phyloP scores from a whole-genome alignment of 441 rosid species.

The Gossypium laxum region DNA sequence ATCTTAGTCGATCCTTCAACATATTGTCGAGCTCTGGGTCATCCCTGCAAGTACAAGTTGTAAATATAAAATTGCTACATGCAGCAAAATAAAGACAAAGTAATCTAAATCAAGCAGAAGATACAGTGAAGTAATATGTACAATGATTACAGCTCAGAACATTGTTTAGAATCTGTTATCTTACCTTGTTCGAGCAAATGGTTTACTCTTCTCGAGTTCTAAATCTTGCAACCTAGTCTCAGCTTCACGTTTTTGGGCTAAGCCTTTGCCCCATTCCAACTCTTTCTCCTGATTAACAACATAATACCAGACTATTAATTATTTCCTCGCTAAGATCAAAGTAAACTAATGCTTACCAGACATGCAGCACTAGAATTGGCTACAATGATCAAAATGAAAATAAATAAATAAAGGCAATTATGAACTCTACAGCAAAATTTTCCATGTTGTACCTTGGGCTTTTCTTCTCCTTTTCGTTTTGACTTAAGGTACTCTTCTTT shows the following conservation, averaged over 20 bases:
- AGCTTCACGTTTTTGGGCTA: slow-evolving; percentile 80
- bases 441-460: slow-evolving; percentile 57
- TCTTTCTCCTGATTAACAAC: slow-evolving; percentile 41
- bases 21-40: slow-evolving; percentile 72
- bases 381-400: neutral
- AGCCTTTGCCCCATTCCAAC: slow-evolving; percentile 91
- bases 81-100: neutral
- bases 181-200: slow-evolving; percentile 84
- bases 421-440: slow-evolving; percentile 4
- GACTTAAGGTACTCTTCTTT: slow-evolving; percentile 67
- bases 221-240: slow-evolving; percentile 62
- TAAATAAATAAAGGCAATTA: neutral
- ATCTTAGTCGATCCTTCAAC: slow-evolving; percentile 56
- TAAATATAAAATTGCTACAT: slow-evolving; percentile 6
- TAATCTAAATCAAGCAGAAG: neutral
- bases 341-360: neutral
- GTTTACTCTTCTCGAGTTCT: slow-evolving; percentile 79
- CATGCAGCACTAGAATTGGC: neutral
- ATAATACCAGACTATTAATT: slow-evolving; percentile 1
- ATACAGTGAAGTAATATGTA: neutral
- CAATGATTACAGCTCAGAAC: neutral
- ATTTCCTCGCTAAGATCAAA: neutral
- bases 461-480: slow-evolving; percentile 47
- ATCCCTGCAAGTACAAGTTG: slow-evolving; percentile 41
- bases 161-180: neutral